A percentile compares a stretch with the other conserved stretches of the same genome.
These are phyloP conservation scores for Saposhnikovia divaricata DNA, from an alignment of 129 eudicot species.

Conservation along the genomic window DNA sequence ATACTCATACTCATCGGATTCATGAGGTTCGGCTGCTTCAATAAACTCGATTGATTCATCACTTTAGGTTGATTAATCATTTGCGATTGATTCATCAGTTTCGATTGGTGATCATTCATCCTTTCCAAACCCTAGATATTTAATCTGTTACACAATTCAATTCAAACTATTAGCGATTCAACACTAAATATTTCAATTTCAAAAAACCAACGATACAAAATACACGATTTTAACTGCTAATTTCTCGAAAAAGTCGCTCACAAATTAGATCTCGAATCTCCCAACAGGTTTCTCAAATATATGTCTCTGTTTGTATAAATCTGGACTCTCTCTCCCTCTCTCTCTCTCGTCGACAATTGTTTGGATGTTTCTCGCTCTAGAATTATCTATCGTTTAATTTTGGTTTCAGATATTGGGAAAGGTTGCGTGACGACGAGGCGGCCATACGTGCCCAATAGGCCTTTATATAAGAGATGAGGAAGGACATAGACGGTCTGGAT, in stretches of 20 bases:
- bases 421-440: neutral
- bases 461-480: neutral
- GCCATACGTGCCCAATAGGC: neutral
- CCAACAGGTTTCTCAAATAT: neutral
- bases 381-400: neutral
- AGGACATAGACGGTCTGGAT: neutral
- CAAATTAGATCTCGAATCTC: neutral
- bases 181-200: neutral
- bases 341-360: neutral
- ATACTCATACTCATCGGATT: slow-evolving; percentile 14
- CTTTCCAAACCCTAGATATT: neutral
- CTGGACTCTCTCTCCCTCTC: neutral
- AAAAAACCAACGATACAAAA: neutral
- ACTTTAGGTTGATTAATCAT: slow-evolving; percentile 26
- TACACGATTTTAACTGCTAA: neutral
- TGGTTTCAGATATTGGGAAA: neutral
- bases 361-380: neutral
- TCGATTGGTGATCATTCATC: slow-evolving; percentile 8
- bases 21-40: slow-evolving; percentile 13
- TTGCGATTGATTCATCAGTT: slow-evolving; percentile 30
- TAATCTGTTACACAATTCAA: neutral
- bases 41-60: slow-evolving; percentile 4
- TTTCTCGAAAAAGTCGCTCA: neutral
- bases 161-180: neutral
- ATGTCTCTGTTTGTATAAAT: neutral